These are phyloP conservation scores for Setaria viridis DNA, from an alignment of 202 grass and related monocot species.

Conservation along the genomic window DNA sequence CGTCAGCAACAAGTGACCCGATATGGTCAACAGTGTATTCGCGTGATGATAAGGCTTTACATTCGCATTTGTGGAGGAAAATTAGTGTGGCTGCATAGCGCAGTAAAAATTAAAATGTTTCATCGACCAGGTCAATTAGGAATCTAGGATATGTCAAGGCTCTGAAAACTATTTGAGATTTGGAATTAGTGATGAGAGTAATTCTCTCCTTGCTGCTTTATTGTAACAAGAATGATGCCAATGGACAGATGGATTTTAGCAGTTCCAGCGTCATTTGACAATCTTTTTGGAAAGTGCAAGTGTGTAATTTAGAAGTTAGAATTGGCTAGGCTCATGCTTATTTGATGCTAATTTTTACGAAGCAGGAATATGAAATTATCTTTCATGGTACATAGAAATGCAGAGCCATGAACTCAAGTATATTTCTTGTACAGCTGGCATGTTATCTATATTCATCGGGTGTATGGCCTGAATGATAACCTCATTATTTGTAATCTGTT, in stretches of 20 bases:
- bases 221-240: background rate
- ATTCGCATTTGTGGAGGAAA: too few relatives aligned
- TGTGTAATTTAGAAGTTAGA: constrained; percentile 24
- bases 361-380: background rate
- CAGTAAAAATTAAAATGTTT: background rate
- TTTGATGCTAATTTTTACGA: background rate
- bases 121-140: background rate
- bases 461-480: background rate
- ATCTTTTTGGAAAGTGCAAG: constrained; percentile 25
- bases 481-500: constrained; percentile 7
- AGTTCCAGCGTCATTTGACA: background rate
- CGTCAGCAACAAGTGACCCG: background rate
- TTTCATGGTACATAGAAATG: background rate
- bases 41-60: background rate
- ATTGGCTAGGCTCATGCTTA: background rate
- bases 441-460: background rate
- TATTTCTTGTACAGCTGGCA: background rate
- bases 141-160: background rate
- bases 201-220: background rate
- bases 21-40: background rate
- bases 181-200: background rate
- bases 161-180: background rate
- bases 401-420: background rate
- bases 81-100: background rate
- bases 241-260: background rate